Conservation (phyloP, 208 protist genomes). For the Crithidia acanthocephali region DNA sequence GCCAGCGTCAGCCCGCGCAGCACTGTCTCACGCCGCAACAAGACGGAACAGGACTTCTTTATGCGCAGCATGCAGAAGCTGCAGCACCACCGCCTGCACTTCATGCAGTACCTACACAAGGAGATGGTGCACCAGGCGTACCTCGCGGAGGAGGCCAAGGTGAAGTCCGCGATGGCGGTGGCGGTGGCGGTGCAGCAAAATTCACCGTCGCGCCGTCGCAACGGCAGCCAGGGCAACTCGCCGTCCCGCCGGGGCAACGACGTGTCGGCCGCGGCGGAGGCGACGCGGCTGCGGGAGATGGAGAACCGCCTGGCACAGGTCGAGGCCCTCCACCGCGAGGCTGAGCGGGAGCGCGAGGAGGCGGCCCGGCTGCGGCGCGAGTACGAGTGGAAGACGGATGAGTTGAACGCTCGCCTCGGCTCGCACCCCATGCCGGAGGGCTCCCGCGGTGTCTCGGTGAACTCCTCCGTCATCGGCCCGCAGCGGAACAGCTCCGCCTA, state of each 20-base stretch:
- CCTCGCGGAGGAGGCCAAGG: slow-evolving; percentile 67
- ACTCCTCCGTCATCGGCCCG: slow-evolving; percentile 29
- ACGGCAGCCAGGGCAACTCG: slow-evolving; percentile 23
- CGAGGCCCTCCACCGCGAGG: slow-evolving; percentile 71
- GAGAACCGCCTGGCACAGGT: slow-evolving; percentile 67
- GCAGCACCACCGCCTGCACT: slow-evolving; percentile 83
- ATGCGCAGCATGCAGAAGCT: slow-evolving; percentile 65
- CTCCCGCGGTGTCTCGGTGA: slow-evolving; percentile 39
- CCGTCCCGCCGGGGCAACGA: slow-evolving; percentile 27
- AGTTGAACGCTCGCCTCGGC: slow-evolving; percentile 32
- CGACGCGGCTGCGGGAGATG: slow-evolving; percentile 67
- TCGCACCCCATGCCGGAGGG: slow-evolving; percentile 17
- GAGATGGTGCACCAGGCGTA: slow-evolving; percentile 86
- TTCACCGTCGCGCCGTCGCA: slow-evolving; percentile 15
- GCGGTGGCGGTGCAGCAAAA: slow-evolving; percentile 7
- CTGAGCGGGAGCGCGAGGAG: slow-evolving; percentile 63
- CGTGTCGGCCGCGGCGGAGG: slow-evolving; percentile 38
- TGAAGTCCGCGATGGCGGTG: slow-evolving; percentile 43
- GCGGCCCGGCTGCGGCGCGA: slow-evolving; percentile 61
- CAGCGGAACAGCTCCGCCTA: slow-evolving; percentile 21
- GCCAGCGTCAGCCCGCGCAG: slow-evolving; percentile 37
- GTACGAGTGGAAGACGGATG: slow-evolving; percentile 57
- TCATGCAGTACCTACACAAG: slow-evolving; percentile 89
- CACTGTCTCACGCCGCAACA: slow-evolving; percentile 28
- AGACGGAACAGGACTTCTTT: slow-evolving; percentile 51